A percentile compares a stretch with the other conserved stretches of the same genome.
Conservation (phyloP, 257 asterid genomes). For the Nicotiana tomentosiformis region DNA sequence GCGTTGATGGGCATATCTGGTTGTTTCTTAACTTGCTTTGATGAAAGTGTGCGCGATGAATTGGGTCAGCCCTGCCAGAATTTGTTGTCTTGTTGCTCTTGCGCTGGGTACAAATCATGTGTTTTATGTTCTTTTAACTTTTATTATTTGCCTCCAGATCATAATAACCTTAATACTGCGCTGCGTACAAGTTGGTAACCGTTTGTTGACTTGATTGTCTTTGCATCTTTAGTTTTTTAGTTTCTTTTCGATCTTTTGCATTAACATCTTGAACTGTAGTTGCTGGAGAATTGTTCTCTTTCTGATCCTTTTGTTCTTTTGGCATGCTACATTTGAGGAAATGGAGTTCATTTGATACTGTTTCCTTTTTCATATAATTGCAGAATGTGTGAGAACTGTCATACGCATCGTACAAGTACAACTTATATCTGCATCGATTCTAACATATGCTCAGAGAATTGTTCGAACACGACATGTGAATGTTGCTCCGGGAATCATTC, state of each 20-base stretch:
- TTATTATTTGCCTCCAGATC: not conserved
- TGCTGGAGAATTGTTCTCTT: not conserved
- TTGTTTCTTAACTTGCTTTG: slow-evolving; percentile 90
- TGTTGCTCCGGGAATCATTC: slow-evolving; percentile 13
- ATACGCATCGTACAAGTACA: slow-evolving; percentile 53
- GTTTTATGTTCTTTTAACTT: not conserved
- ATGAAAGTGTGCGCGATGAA: slow-evolving; percentile 85
- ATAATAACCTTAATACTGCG: not conserved
- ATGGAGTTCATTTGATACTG: not conserved
- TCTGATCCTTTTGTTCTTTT: not conserved
- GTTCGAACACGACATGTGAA: slow-evolving; percentile 25
- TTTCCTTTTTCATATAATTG: slow-evolving; percentile 9
- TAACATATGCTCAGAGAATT: slow-evolving; percentile 80
- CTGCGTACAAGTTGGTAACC: not conserved
- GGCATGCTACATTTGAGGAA: not conserved
- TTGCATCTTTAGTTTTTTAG: not conserved
- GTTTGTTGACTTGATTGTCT: no score
- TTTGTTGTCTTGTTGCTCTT: slow-evolving; percentile 83
- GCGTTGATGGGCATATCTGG: slow-evolving; percentile 88
- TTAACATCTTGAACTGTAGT: not conserved
- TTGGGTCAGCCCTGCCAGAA: slow-evolving; percentile 93
- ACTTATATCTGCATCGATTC: slow-evolving; percentile 95
- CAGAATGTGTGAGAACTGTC: slow-evolving; percentile 93
- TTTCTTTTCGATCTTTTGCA: not conserved
- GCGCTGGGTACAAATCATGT: slow-evolving; percentile 52